Percentiles rank a stretch among this genome's conserved stretches.
phyloP scores from a whole-genome alignment of 2,329 filamentous ascomycete genomes.

The Colletotrichum sp. region DNA sequence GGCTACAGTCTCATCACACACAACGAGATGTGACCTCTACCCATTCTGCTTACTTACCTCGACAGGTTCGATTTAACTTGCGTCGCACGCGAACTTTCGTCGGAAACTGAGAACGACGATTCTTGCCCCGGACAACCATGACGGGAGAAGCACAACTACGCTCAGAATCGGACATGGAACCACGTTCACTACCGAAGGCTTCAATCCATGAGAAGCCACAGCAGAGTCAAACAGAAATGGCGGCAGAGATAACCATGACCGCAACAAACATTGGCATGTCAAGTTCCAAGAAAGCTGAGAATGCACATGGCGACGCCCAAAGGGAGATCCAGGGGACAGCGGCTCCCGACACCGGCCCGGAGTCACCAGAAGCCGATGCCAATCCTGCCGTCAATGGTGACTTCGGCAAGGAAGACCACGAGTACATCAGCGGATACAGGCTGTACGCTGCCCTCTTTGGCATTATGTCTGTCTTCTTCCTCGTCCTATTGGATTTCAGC shows the following conservation, averaged over 20 bases:
- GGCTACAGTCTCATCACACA: neutral
- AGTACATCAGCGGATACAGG: neutral
- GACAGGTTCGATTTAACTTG: rapidly evolving
- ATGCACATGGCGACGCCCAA: neutral
- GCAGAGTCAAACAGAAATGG: neutral
- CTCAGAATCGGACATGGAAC: neutral
- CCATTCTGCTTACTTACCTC: neutral
- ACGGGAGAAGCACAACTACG: neutral
- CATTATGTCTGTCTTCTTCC: neutral
- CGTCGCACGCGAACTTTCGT: neutral
- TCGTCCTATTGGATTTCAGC: neutral
- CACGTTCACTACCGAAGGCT: neutral
- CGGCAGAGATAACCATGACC: neutral
- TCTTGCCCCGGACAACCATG: neutral
- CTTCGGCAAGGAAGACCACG: neutral
- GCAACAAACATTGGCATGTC: neutral
- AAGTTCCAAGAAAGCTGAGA: neutral
- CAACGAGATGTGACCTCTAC: rapidly evolving
- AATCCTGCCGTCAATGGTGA: neutral
- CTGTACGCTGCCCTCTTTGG: neutral
- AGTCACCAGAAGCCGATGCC: neutral
- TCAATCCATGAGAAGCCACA: neutral
- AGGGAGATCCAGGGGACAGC: rapidly evolving
- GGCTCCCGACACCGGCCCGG: rapidly evolving
- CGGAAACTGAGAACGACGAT: neutral